Conservation (phyloP, 352 stramenopile genomes). For the Blastocystis sp. region DNA sequence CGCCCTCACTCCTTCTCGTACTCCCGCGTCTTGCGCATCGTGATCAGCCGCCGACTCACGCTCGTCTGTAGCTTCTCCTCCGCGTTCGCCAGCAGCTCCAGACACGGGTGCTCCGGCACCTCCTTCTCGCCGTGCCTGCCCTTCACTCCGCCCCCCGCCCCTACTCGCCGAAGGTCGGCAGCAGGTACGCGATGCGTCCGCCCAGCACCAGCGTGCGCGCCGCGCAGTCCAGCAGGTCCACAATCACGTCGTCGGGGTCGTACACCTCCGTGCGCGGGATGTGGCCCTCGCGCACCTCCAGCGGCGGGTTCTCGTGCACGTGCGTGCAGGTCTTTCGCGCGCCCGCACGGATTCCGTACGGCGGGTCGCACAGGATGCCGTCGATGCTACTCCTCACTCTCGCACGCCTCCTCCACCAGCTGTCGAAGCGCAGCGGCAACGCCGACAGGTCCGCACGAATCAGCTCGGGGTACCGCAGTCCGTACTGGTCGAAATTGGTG, state of each 20-base stretch:
- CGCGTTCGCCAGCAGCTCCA: conserved; percentile 79
- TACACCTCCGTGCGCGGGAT: conserved; percentile 92
- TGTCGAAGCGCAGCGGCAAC: conserved; percentile 74
- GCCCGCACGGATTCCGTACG: conserved; percentile 87
- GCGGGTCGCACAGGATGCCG: conserved; percentile 86
- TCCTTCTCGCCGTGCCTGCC: conserved; percentile 75
- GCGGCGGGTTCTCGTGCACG: conserved; percentile 63
- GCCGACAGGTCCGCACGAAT: conserved; percentile 86
- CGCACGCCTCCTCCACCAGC: conserved; percentile 73
- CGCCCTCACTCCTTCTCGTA: conserved; percentile 57
- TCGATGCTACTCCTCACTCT: conserved; percentile 76
- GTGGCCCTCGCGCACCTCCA: conserved; percentile 83
- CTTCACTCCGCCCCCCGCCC: background rate
- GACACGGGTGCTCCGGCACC: conserved; percentile 77
- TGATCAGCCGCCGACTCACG: conserved; percentile 81
- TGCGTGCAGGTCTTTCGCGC: conserved; percentile 85
- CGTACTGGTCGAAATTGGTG: conserved; percentile 88
- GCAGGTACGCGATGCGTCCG: conserved; percentile 81
- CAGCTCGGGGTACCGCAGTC: conserved; percentile 86
- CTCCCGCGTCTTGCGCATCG: conserved; percentile 79
- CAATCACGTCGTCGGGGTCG: conserved; percentile 91
- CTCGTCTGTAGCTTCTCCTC: conserved; percentile 82
- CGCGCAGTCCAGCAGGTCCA: conserved; percentile 88
- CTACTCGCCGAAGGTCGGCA: conserved; percentile 82
- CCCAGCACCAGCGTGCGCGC: conserved; percentile 78